Percentiles rank a stretch among this genome's conserved stretches.
phyloP scores from a whole-genome alignment of 768 basidiomycete genomes.

The Russula sp. region DNA sequence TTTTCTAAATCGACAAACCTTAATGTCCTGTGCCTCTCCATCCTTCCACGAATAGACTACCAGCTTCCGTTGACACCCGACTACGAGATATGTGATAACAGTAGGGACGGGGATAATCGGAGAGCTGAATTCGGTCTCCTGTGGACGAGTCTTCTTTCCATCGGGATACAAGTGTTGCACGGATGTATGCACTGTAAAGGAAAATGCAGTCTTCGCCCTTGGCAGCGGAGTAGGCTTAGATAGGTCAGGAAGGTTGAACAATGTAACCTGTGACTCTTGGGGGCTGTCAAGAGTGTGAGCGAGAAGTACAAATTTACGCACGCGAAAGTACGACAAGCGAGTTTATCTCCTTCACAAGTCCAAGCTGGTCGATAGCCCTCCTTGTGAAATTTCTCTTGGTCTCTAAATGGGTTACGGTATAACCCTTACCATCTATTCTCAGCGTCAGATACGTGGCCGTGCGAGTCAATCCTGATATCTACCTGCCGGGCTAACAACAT shows the following conservation, averaged over 20 bases:
- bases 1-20: conserved; percentile 38
- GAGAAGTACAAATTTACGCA: conserved; percentile 28
- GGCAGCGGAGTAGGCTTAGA: conserved; percentile 61
- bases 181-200: conserved; percentile 67
- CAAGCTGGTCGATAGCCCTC: conserved; percentile 81
- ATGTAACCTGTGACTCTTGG: conserved; percentile 62
- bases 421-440: conserved; percentile 28
- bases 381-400: conserved; percentile 57
- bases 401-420: conserved; percentile 43
- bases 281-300: not conserved
- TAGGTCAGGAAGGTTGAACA: conserved; percentile 71
- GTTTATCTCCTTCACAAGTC: conserved; percentile 77
- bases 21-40: conserved; percentile 65
- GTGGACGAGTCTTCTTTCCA: conserved; percentile 20
- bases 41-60: conserved; percentile 85
- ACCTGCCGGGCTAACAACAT: conserved; percentile 37
- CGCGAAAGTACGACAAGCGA: conserved; percentile 82
- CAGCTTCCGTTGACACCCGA: conserved; percentile 81
- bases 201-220: conserved; percentile 75
- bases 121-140: conserved; percentile 20
- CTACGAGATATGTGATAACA: conserved; percentile 65
- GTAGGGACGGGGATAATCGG: conserved; percentile 47
- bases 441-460: not conserved
- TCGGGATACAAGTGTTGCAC: conserved; percentile 39
- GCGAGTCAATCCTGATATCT: conserved; percentile 16